These are phyloP conservation scores for Ophiostoma perfectum DNA, from an alignment of 2,329 filamentous ascomycete species.

Conservation along the genomic window DNA sequence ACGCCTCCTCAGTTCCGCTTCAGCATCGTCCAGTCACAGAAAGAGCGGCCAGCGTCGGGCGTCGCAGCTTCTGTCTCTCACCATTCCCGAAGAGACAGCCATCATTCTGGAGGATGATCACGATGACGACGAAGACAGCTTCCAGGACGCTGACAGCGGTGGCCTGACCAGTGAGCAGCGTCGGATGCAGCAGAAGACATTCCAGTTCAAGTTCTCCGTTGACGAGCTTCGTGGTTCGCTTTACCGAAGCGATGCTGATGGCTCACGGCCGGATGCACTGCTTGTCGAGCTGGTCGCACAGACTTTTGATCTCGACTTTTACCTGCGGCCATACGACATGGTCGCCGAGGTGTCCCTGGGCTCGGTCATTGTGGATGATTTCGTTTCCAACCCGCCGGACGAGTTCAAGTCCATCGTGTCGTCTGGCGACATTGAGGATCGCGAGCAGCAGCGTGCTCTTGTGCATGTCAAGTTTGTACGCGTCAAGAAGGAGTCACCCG, in stretches of 20 bases:
- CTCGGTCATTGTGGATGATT: constrained; percentile 84
- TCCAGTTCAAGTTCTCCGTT: constrained; percentile 95
- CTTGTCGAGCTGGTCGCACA: constrained; percentile 89
- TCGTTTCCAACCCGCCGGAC: constrained; percentile 79
- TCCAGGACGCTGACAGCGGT: constrained; percentile 58
- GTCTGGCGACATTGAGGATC: constrained; percentile 67
- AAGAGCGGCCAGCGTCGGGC: constrained; percentile 54
- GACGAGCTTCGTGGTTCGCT: constrained; percentile 90
- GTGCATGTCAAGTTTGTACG: constrained; percentile 85
- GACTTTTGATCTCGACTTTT: constrained; percentile 80
- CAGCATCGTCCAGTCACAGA: constrained; percentile 37
- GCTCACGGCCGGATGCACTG: constrained; percentile 68
- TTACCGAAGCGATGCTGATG: constrained; percentile 77
- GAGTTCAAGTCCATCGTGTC: constrained; percentile 99
- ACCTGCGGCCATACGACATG: constrained; percentile 86
- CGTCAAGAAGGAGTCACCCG: constrained; percentile 84
- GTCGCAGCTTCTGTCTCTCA: constrained; percentile 64
- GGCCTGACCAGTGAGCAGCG: constrained; percentile 52
- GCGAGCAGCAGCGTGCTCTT: constrained; percentile 70
- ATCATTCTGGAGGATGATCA: constrained; percentile 60
- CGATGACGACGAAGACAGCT: constrained; percentile 62
- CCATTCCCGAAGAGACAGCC: constrained; percentile 55
- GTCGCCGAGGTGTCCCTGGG: constrained; percentile 83
- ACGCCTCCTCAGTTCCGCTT: constrained; percentile 43
- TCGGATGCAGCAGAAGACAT: constrained; percentile 80